Evolutionary conservation across 306 rosid genomes (phyloP), one percentile per base, ranked within the genome.

Genomic region (Fragaria nilgerrensis): DNA sequence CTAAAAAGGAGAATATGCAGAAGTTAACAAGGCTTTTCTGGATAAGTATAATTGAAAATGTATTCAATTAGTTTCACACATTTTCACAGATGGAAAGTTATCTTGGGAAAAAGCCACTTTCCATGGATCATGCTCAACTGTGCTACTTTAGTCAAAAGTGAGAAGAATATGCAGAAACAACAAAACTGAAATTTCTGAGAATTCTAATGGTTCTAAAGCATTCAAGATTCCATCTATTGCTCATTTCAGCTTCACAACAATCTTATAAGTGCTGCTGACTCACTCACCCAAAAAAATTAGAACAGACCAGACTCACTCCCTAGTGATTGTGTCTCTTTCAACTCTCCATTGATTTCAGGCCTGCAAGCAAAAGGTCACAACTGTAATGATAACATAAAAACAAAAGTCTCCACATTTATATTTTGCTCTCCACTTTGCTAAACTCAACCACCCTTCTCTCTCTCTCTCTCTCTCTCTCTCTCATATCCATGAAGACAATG

Each of bases 351-450:
- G 47, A 64, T 86, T 82, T 81, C 86, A 80, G 83, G 88, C 86
- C 89, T 88, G 91, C 89, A 82, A 83, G 75, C 61, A 34, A 76
- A 88, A 90, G 82, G 87, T 69, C 49, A 83, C 53, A 75, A 63
- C 75, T 74, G 90, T 79, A 85, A 88, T 90, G 65, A 90, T 86
- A 82, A 22, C 69, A 73, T 78, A 75, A 83, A 77, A 77, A 74
- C 68, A 77, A 70, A 44, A 44, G 59, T 27, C 77, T 71, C 13
- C 66, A 79, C 83, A 85, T 85, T 78, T 73, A 55, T 82, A 43
- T 67, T 32, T 22, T 88, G 75, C 47, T 53, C 27, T 78, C 68
- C 53, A 70, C 79, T 63, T 71, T 3, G 68, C 50, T 49, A 44
- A 80, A 68, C 72, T 77, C 66, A 81, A 85, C 75, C 83, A 48